Base-by-base conservation (phyloP, 108 stramenopile species). In the Nitzschia inconspicua region DNA sequence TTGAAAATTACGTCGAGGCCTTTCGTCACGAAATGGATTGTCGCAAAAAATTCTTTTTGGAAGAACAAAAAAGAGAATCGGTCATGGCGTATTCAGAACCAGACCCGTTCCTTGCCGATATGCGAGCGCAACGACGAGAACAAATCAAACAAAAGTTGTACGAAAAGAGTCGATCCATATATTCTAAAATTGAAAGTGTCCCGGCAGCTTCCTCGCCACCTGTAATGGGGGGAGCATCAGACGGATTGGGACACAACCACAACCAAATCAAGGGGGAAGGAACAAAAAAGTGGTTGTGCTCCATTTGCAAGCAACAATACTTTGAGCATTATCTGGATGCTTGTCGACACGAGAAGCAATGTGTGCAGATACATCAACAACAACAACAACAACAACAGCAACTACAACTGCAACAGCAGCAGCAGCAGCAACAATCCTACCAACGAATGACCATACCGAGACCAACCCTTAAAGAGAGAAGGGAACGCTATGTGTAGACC, bases 1-100 rank as follows among this genome's bases (percentile, higher is more conserved):
- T 61, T 26, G 43, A 36, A 3, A 61, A 20, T 31, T 61, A 61
- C 44, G 47, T 61, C 14, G 60, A 61, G 27, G 60, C 60, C n/a
- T 61, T 34, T 36, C 43, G 42, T 18, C 60, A 61, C 19, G 60
- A 61, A 48, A 48, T 11, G 26, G 42, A 35, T 6, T 61, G 60
- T 22, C 6, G 25, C 27, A 49, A 29, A 23, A 49, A 9, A 3
- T n/a, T n/a, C 1, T 22, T 25, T 46, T 10, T 37, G 36, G 11
- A 37, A 19, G 11, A 1, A 28, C 8, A 49, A 14, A 29, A 49
- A 29, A 24, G 14, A 23, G 1, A 28, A 1, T 1, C 27, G 16
- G 27, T 5, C 2, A 29, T n/a, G 20, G 48, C 14, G 26, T 16
- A 29, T 3, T 8, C 6, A 27, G 5, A 31, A 29, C 20, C 20